phyloP scores from a whole-genome alignment of 2,329 filamentous ascomycete species.

The Botrytis deweyae region DNA sequence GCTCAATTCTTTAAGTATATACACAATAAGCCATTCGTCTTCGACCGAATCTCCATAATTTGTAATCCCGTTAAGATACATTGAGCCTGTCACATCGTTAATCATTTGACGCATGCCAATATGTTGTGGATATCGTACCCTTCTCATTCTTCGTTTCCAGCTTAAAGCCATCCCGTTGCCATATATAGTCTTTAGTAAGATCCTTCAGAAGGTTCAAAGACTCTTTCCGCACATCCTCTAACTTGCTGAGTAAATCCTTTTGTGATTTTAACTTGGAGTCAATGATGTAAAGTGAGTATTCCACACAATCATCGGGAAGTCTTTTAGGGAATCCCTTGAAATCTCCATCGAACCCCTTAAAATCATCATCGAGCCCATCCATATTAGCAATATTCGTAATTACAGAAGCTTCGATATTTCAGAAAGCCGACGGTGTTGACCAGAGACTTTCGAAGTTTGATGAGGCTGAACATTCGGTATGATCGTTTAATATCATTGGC shows the following conservation, averaged over 20 bases:
- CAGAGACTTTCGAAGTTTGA: neutral
- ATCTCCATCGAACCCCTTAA: constrained; percentile 65
- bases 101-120: neutral
- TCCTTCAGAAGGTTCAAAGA: constrained; percentile 61
- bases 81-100: constrained; percentile 44
- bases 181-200: constrained; percentile 83
- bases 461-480: constrained; percentile 2
- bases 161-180: constrained; percentile 84
- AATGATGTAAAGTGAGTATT: constrained; percentile 77
- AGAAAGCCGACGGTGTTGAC: neutral
- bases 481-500: neutral
- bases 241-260: constrained; percentile 55
- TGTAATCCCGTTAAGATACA: constrained; percentile 72
- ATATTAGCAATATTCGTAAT: constrained; percentile 30
- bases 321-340: constrained; percentile 58
- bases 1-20: constrained; percentile 79
- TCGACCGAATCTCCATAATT: constrained; percentile 94
- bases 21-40: constrained; percentile 97
- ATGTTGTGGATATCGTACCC: constrained; percentile 45
- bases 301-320: constrained; percentile 79
- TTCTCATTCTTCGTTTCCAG: constrained; percentile 55
- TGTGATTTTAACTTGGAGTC: constrained; percentile 55
- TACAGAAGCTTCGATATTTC: neutral
- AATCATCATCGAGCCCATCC: constrained; percentile 50
- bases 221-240: constrained; percentile 72